Evolutionary conservation across 2,329 filamentous ascomycete species (phyloP).

Genomic region (Penicillium nordicum): DNA sequence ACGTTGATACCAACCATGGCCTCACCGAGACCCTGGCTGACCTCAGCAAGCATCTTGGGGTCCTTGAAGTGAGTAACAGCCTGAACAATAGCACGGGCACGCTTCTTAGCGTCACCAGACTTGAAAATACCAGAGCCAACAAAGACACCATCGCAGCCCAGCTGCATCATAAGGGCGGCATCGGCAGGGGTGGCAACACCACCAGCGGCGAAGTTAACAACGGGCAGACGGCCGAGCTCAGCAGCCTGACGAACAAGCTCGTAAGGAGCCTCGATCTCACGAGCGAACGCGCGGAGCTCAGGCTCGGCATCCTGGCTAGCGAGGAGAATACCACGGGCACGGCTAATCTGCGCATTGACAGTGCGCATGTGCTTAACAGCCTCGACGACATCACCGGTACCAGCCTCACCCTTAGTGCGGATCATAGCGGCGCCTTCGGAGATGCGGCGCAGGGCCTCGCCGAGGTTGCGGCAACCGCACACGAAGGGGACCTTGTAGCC

Average conservation of each 20-base stretch:
- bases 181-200: constrained; percentile 98
- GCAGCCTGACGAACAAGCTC: constrained; percentile 81
- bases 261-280: constrained; percentile 75
- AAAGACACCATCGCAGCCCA: constrained; percentile 96
- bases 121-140: constrained; percentile 98
- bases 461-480: constrained; percentile 90
- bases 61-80: constrained; percentile 90
- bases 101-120: constrained; percentile 81
- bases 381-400: constrained; percentile 94
- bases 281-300: constrained; percentile 73
- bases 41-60: constrained; percentile 77
- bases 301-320: constrained; percentile 53
- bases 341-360: constrained; percentile 75
- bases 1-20: constrained; percentile 97
- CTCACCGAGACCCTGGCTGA: constrained; percentile 86
- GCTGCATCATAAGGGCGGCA: constrained; percentile 97
- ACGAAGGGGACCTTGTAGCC: constrained; percentile 84
- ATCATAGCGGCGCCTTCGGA: constrained; percentile 97
- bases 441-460: constrained; percentile 87
- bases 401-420: constrained; percentile 95
- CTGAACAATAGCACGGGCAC: constrained; percentile 90
- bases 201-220: constrained; percentile 98
- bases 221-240: constrained; percentile 79
- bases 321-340: constrained; percentile 57
- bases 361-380: constrained; percentile 95